Base-by-base conservation (phyloP, 2,329 filamentous ascomycete species). In the Aspergillus felis region DNA sequence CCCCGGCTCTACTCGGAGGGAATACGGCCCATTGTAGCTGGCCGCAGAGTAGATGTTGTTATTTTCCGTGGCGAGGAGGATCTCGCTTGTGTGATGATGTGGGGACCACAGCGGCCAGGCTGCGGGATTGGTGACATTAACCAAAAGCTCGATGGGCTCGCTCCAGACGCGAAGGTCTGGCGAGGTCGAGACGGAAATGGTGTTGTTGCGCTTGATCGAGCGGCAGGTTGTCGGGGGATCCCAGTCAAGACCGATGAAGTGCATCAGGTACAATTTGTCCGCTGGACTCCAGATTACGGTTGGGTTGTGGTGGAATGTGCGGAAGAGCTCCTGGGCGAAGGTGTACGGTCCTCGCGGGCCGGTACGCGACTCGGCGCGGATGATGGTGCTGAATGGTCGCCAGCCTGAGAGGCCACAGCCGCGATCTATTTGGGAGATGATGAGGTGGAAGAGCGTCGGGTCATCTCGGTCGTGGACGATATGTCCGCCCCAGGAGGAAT, bases 401-500 rank as follows among this genome's bases (percentile, higher is more conserved):
- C 80, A 82, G n/a, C 76, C 78, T 5, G 66, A 66, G 1, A 82
- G 69, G 0, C 79, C 79, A 53, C 79, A 82, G 6, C 76, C 77
- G 52, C 76, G 70, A 0, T 72, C 68, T 56, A 82, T 80, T 51
- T 81, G 77, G 0, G 78, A 75, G 1, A 73, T 71, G 48, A 81
- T 68, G 0, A 82, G 73, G 53, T 81, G 79, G 51, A 81, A 79
- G 0, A 80, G 66, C 0, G 55, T 53, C 0, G 60, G 59, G 14
- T 80, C 70, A 0, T 63, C 17, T 0, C 67, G 76, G 51, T 82
- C 80, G 42, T 76, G 77, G 0, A 81, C 53, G 35, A 82, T 79
- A 12, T 74, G 73, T 0, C 76, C 77, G 14, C 79, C 78, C 80
- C 79, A 82, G 0, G 79, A 81, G 0, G 79, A 79, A 50, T 76